A percentile compares a stretch with the other conserved stretches of the same genome.
Conservation (phyloP, 176 grass and related monocot species). For the Musa itinerans region DNA sequence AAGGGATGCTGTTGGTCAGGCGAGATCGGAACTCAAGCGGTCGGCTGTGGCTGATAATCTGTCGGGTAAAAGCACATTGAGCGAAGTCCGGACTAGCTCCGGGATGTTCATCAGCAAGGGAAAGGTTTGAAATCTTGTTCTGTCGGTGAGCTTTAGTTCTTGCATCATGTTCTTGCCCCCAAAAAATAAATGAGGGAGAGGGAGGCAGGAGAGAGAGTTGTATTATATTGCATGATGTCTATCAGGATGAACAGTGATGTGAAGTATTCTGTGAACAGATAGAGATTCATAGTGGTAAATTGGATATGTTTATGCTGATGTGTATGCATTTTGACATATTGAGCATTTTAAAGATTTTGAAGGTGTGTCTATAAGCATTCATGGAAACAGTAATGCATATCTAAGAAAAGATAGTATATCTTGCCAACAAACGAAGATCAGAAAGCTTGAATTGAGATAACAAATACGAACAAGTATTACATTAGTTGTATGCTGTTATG, state of each 20-base stretch:
- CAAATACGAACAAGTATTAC: no score
- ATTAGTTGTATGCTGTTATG: no score
- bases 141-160: background rate
- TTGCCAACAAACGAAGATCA: no score
- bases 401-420: no score
- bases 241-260: no score
- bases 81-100: slow-evolving; percentile 70
- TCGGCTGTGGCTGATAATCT: slow-evolving; percentile 64
- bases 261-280: background rate
- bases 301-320: no score
- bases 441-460: no score
- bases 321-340: no score
- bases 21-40: slow-evolving; percentile 75
- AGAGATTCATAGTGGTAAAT: no score
- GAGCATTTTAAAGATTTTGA: background rate
- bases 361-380: background rate
- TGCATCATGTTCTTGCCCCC: background rate
- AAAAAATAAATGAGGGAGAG: background rate
- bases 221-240: no score
- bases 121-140: slow-evolving; percentile 39
- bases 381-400: no score
- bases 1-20: slow-evolving; percentile 24
- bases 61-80: slow-evolving; percentile 70
- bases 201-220: no score
- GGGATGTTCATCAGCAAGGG: slow-evolving; percentile 66